Evolutionary conservation across 345 rosid genomes (phyloP), one percentile per base, ranked within the genome.

Genomic region (Populus nigra): DNA sequence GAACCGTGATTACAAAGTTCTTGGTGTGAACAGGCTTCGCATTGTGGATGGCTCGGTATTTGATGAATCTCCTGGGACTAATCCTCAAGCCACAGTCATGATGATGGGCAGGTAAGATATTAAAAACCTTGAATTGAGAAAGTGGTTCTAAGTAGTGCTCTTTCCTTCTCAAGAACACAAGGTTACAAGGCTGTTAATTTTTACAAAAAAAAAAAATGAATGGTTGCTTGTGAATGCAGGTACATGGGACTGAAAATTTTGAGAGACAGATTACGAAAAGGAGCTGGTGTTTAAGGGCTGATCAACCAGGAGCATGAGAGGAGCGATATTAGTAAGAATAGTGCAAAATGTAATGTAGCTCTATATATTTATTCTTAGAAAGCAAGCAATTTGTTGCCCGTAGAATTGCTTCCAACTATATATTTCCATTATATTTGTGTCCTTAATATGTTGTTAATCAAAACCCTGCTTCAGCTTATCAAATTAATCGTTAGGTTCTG

Each of bases 21-120:
- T 92, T 63, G 97, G 97, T 17, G 89, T 91, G 29, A 62, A 76
- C 7, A 84, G 88, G 89, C 94, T 96, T 59, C 88, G 98, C 8
- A 79, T 94, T 22, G 88, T 96, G 7, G 99, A 96, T 82, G 97
- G 94, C 7, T 96, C 99, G 1, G 88, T 89, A 5, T 94, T 88
- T 74, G 72, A 79, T 17, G 90, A 88, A 73, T 94, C 99, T 22
- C 99, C 99, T 0, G 99, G 99, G 72, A 94, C 99, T 73, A 96
- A 96, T 86, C 98, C 99, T 78, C 99, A 96, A 78, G 99, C 85
- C 77, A 96, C 99, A 1, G 84, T 96, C 83, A 76, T 96, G 91
- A 96, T 94, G 98, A 89, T 96, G 97, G 99, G 99, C 76, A 96
- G 99, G 99, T 93, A 88, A 68, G 71, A 53, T 59, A 53, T 8